Conservation (phyloP, 139 green algal genomes). For the Chlamydomonas schloesseri region DNA sequence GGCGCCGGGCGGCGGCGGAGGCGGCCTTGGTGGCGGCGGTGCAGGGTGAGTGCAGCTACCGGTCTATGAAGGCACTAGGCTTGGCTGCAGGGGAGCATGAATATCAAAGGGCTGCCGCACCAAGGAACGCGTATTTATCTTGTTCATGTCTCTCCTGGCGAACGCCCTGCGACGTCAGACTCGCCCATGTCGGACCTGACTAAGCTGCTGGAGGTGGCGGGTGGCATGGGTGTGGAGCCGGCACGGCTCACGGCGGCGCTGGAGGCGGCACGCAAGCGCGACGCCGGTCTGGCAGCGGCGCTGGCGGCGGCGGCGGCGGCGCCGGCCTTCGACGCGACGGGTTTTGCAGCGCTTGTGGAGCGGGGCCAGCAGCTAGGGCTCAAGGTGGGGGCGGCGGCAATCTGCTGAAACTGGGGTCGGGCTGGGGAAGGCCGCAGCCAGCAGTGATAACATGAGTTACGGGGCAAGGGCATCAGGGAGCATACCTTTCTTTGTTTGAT, state of each 20-base stretch:
- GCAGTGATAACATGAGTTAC: no score
- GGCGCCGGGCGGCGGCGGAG: background rate
- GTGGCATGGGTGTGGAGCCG: slow-evolving; percentile 1
- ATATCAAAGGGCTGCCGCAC: no score
- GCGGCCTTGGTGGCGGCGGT: background rate
- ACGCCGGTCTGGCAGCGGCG: background rate
- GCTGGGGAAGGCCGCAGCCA: no score
- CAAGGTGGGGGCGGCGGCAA: slow-evolving; percentile 4
- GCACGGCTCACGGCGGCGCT: background rate
- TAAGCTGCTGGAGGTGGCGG: background rate
- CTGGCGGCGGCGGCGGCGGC: slow-evolving; percentile 12
- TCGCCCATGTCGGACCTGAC: background rate
- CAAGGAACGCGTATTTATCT: no score
- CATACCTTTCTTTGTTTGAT: no score
- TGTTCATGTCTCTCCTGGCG: no score
- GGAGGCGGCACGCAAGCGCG: slow-evolving; percentile 17
- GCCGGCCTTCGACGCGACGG: background rate
- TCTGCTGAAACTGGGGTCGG: no score
- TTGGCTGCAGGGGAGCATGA: no score
- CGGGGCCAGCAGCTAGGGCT: slow-evolving; percentile 5
- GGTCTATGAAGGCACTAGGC: no score
- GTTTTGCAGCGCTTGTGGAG: background rate
- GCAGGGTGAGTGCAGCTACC: slow-evolving; percentile 14
- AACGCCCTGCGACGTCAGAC: no score
- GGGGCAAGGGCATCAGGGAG: no score